phyloP scores from a whole-genome alignment of 2,329 filamentous ascomycete genomes.

The Ambrosiella cleistominuta region DNA sequence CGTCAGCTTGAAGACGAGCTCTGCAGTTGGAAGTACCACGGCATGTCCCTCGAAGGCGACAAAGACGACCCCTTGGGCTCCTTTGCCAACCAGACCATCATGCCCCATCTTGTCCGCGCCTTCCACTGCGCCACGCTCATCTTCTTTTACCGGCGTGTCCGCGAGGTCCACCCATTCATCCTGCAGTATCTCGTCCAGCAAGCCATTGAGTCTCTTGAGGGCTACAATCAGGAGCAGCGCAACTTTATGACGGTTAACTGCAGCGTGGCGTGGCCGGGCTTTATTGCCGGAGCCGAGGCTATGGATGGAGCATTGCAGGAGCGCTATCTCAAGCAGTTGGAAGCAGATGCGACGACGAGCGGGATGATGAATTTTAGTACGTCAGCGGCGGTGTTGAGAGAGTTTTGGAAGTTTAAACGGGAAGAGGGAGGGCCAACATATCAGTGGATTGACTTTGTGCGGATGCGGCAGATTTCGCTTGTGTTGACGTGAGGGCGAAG shows the following conservation, averaged over 20 bases:
- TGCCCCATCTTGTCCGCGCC: conserved; percentile 19
- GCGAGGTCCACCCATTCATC: conserved; percentile 8
- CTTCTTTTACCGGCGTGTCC: conserved; percentile 28
- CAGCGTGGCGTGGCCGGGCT: conserved; percentile 11
- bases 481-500: conserved; percentile 1
- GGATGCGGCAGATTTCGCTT: background rate
- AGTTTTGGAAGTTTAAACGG: conserved; percentile 1
- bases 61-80: conserved; percentile 1
- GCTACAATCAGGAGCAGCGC: conserved; percentile 9
- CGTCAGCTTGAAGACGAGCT: conserved; percentile 10
- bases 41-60: background rate
- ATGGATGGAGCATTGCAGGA: conserved; percentile 4
- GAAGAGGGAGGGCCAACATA: background rate
- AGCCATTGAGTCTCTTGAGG: conserved; percentile 5
- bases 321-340: conserved; percentile 1
- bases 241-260: conserved; percentile 7
- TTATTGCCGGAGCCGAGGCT: conserved; percentile 13
- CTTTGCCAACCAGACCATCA: conserved; percentile 3
- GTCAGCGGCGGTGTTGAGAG: background rate
- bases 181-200: conserved; percentile 7
- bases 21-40: conserved; percentile 13
- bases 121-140: conserved; percentile 27
- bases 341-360: conserved; percentile 4
- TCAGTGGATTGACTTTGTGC: conserved; percentile 10
- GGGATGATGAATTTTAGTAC: conserved; percentile 11